Evolutionary conservation across 306 rosid genomes (phyloP), one percentile per base, ranked within the genome.

Genomic region (Castanea sativa): DNA sequence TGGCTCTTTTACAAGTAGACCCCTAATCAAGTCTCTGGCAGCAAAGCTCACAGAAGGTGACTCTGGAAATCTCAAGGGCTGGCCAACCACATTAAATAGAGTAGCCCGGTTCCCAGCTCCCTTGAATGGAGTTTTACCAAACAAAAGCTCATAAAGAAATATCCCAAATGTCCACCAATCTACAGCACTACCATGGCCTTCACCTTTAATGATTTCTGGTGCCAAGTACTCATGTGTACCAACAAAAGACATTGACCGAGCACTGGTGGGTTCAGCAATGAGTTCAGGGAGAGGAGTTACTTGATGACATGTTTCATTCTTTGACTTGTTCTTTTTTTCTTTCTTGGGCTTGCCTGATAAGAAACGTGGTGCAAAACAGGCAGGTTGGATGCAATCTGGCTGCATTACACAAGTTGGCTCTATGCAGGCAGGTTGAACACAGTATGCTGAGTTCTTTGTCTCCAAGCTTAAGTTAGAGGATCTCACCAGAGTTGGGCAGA

Each of bases 91-190:
- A 56, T 95, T 95, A 15, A 95, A 93, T 81, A 95, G 78, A n/a
- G 99, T 95, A 41, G 97, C 99, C 5, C 99, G 85, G 73, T 90
- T 91, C 6, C 87, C 99, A 0, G 88, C 81, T 10, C 97, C 99
- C 78, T 95, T 95, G 85, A 95, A 95, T 9, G 99, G 99, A 6
- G 99, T 95, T 88, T 89, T 88, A 35, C 99, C 99, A 5, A 92
- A 95, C 83, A 95, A 80, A 76, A 95, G 97, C 87, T 95, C 99
- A 20, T 95, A 95, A 52, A 95, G 87, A 86, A 95, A 95, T 86
- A 95, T 87, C 76, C 99, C 99, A 74, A 91, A 94, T 18, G 98
- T 95, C 98, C 99, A 95, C 99, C 99, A 95, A 76, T 95, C 99
- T 23, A 95, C 99, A 9, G 99, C 99, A 83, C 99, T 95, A 12